Conservation (phyloP, 768 basidiomycete species). For the Megacollybia marginata region DNA sequence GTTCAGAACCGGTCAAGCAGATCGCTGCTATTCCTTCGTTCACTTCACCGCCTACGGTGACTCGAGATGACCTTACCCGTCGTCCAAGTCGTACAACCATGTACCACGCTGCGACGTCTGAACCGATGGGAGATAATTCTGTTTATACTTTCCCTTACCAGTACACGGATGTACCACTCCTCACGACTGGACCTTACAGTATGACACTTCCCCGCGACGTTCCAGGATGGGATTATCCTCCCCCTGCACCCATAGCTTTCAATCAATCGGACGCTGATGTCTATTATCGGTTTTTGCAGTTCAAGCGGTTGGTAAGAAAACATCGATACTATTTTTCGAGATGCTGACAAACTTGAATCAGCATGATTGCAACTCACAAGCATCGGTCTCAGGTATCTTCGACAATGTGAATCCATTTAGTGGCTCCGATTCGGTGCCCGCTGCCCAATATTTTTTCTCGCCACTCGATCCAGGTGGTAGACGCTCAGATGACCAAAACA, state of each 20-base stretch:
- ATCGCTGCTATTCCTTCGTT: slow-evolving; percentile 3
- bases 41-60: slow-evolving; percentile 8
- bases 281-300: too few species aligned
- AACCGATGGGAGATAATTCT: not conserved
- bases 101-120: slow-evolving; percentile 20
- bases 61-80: slow-evolving; percentile 25
- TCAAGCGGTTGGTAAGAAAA: too few species aligned
- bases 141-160: slow-evolving; percentile 6
- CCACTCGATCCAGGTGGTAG: too few species aligned
- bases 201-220: slow-evolving; percentile 8
- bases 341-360: too few species aligned
- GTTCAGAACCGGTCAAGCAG: slow-evolving; percentile 21
- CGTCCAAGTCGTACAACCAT: slow-evolving; percentile 23
- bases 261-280: too few species aligned
- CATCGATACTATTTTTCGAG: too few species aligned
- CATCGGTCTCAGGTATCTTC: too few species aligned
- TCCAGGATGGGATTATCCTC: slow-evolving; percentile 11
- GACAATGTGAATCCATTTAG: too few species aligned
- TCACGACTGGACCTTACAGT: slow-evolving; percentile 9
- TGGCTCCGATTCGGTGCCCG: too few species aligned
- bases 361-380: too few species aligned
- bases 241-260: slow-evolving; percentile 2
- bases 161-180: slow-evolving; percentile 3
- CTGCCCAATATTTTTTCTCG: too few species aligned
- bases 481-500: too few species aligned